A percentile compares a stretch with the other conserved stretches of the same genome.
These are phyloP conservation scores for Backusella tuberculispora DNA, from an alignment of 192 early-diverging fungal genomes.

Conservation along the genomic window DNA sequence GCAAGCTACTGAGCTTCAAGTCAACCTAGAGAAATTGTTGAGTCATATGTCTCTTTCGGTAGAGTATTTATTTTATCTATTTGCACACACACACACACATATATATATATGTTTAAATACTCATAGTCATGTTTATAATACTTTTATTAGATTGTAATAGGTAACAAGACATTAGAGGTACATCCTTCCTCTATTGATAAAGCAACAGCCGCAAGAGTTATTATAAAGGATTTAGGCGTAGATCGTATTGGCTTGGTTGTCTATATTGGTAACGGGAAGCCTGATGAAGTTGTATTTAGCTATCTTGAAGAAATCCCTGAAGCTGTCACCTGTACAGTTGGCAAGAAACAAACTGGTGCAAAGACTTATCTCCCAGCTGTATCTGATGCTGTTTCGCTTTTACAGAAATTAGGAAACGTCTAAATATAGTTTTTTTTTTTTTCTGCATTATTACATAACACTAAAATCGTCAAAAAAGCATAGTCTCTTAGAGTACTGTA, in stretches of 20 bases:
- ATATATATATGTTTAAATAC: neutral
- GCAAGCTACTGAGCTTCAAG: constrained; percentile 98
- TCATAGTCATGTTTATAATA: neutral
- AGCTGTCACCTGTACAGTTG: constrained; percentile 89
- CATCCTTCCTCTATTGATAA: constrained; percentile 94
- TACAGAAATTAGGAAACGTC: neutral
- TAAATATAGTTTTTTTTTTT: neutral
- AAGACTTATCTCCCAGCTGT: constrained; percentile 63
- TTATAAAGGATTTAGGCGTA: constrained; percentile 75
- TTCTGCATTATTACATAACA: neutral
- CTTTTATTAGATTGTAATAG: constrained; percentile 85
- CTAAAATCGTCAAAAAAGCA: neutral
- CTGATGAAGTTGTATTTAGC: constrained; percentile 93
- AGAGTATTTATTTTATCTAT: constrained; percentile 15
- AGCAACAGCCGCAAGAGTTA: constrained; percentile 82
- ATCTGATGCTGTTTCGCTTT: neutral
- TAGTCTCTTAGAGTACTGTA: too few species aligned
- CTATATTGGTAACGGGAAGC: constrained; percentile 93
- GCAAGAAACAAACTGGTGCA: constrained; percentile 97
- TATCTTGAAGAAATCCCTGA: constrained; percentile 59
- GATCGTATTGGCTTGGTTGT: constrained; percentile 69
- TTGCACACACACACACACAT: too few species aligned
- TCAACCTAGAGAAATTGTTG: constrained; percentile 95
- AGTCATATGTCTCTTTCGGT: constrained; percentile 90
- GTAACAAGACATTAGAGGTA: constrained; percentile 96